These are phyloP conservation scores for Candida smagusa DNA, from an alignment of 1,139 yeast genomes.

Conservation along the genomic window DNA sequence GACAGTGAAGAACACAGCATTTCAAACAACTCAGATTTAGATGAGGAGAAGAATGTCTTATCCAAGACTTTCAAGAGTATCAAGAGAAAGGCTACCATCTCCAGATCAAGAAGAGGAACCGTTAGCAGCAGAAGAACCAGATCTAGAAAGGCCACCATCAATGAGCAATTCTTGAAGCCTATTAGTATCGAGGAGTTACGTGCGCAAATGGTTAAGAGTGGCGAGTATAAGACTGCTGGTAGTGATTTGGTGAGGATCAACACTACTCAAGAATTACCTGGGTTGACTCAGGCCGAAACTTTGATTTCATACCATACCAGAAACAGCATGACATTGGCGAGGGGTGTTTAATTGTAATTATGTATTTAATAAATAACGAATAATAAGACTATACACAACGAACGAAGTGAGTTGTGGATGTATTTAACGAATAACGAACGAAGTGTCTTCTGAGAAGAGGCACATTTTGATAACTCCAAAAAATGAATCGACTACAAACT, in stretches of 20 bases:
- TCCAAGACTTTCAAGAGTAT: constrained; percentile 34
- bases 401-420: no score
- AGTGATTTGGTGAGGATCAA: constrained; percentile 36
- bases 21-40: constrained; percentile 5
- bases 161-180: constrained; percentile 32
- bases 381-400: no score
- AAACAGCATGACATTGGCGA: constrained; percentile 9
- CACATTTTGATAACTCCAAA: no score
- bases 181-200: constrained; percentile 37
- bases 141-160: constrained; percentile 32
- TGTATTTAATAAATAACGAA: not conserved
- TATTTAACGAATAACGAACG: no score
- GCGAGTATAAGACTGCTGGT: constrained; percentile 32
- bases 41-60: constrained; percentile 7
- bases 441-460: no score
- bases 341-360: not conserved
- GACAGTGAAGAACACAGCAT: constrained; percentile 20
- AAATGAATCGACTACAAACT: no score
- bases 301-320: constrained; percentile 44
- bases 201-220: constrained; percentile 38
- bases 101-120: constrained; percentile 16
- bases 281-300: constrained; percentile 49
- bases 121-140: constrained; percentile 14
- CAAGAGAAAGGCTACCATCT: constrained; percentile 23
- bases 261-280: constrained; percentile 50